Evolutionary conservation across 441 rosid species (phyloP), one percentile per base, ranked within the genome.

Genomic region (Rhodomyrtus psidioides): DNA sequence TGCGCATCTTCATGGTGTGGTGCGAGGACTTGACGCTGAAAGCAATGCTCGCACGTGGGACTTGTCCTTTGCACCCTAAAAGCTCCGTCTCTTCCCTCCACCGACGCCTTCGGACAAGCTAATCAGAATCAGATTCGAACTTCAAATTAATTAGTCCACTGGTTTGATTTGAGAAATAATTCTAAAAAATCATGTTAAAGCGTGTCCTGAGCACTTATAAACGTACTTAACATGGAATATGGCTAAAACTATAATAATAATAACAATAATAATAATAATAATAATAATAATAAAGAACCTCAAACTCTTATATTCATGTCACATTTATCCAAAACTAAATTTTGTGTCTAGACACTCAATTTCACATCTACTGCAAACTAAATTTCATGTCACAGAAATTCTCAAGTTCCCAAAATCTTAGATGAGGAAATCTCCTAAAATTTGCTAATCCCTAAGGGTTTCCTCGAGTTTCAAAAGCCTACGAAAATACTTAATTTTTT

Each of bases 281-380:
- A 39, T n/a, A n/a, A n/a, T n/a, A n/a, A n/a, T n/a, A n/a, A n/a
- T n/a, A n/a, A n/a, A n/a, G n/a, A n/a, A n/a, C n/a, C n/a, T n/a
- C 6, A 9, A 65, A 34, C 10, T 2, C 1, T 8, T 30, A 65
- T 21, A 65, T 34, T 2, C 1, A 0, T 2, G 0, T 5, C 27
- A 5, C 27, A 10, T 9, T 56, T 10, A 34, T 19, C 21, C 6
- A 4, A 34, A 65, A 19, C 2, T 65, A 65, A 65, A 19, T 30
- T 65, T 17, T 2, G 0, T 3, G 0, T 17, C 12, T 19, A 34
- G 4, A 65, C 13, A 34, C 4, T 2, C 10, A 2, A 49, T 9
- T 1, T 0, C 4, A 2, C 10, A 65, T 34, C 0, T 65, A 65
- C 21, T 3, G 9, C 13, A 19, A 65, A 5, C 9, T 34, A 65